Evolutionary conservation across 2,329 filamentous ascomycete genomes (phyloP).

Genomic region (Sclerotinia spermophila): DNA sequence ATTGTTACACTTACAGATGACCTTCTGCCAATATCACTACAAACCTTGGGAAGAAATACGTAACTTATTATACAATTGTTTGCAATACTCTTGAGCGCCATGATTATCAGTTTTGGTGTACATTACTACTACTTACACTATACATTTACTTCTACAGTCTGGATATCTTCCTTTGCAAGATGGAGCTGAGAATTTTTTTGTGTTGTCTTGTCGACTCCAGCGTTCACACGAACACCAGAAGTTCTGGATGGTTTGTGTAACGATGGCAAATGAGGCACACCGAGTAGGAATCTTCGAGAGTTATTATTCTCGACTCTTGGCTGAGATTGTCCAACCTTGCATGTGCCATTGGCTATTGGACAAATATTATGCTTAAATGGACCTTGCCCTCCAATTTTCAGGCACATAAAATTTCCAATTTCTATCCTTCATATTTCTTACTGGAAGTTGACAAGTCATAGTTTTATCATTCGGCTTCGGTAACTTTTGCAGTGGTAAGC

Average conservation of each 20-base stretch:
- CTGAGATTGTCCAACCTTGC: neutral
- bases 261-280: neutral
- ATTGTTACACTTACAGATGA: neutral
- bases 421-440: neutral
- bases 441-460: neutral
- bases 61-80: neutral
- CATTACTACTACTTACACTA: neutral
- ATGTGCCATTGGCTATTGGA: neutral
- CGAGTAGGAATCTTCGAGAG: conserved; percentile 6
- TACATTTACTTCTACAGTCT: neutral
- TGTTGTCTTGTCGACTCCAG: neutral
- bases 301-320: conserved; percentile 2
- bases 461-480: neutral
- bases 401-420: neutral
- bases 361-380: neutral
- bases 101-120: neutral
- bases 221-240: neutral
- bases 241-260: neutral
- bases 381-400: neutral
- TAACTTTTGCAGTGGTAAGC: conserved; percentile 11
- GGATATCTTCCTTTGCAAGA: neutral
- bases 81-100: neutral
- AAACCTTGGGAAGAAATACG: neutral
- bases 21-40: neutral
- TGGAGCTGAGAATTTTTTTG: neutral